These are phyloP conservation scores for Chaetomiaceae sp. DNA, from an alignment of 2,329 filamentous ascomycete genomes.

Conservation along the genomic window DNA sequence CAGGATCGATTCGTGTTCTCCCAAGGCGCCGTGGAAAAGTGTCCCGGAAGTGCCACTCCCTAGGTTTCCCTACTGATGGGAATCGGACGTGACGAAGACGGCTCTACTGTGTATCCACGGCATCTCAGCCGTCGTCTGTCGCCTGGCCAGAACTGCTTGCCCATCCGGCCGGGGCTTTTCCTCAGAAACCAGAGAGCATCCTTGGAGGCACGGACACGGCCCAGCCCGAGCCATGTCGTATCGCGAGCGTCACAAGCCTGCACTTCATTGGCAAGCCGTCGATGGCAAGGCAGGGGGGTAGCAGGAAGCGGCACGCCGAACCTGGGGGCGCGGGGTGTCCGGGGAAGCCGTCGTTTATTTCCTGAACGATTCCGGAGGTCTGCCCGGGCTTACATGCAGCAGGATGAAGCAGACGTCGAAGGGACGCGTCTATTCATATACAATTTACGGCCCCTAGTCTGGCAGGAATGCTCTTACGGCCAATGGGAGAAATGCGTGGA, in stretches of 20 bases:
- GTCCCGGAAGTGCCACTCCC: too few species aligned
- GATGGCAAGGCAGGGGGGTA: constrained; percentile 15
- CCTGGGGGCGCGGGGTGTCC: constrained; percentile 18
- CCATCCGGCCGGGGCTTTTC: constrained; percentile 3
- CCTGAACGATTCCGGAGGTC: constrained; percentile 11
- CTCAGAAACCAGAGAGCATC: constrained; percentile 13
- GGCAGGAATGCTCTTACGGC: too few species aligned
- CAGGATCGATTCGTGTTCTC: too few species aligned
- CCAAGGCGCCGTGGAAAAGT: too few species aligned
- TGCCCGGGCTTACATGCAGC: not conserved
- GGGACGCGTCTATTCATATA: too few species aligned
- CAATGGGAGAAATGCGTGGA: too few species aligned
- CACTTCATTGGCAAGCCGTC: constrained; percentile 20
- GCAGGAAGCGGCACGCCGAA: constrained; percentile 12
- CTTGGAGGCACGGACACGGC: constrained; percentile 24
- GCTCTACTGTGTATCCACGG: too few species aligned
- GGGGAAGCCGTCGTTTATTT: constrained; percentile 17
- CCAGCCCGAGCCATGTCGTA: constrained; percentile 24
- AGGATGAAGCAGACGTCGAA: too few species aligned
- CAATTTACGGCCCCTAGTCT: too few species aligned
- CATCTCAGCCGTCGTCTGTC: not conserved
- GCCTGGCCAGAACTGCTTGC: constrained; percentile 1
- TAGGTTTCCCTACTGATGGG: too few species aligned
- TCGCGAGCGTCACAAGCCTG: constrained; percentile 22
- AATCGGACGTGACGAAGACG: too few species aligned